Evolutionary conservation across 768 basidiomycete species (phyloP), one percentile per base, ranked within the genome.

Genomic region (Russula griseocarnosa): DNA sequence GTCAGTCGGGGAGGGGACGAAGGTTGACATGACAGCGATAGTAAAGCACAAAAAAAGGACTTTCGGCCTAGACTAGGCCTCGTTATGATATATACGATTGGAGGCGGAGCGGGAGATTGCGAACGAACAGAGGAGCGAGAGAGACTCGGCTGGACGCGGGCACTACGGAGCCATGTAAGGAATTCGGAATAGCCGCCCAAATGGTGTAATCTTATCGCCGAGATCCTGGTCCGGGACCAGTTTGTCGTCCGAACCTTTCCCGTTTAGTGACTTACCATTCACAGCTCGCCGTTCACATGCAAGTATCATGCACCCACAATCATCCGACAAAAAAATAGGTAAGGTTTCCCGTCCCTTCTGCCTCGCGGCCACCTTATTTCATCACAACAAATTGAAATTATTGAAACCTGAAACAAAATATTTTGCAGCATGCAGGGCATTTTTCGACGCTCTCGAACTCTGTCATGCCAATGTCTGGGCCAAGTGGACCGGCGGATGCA

Each of bases 231-330:
- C 50, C 50, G 50, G n/a, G n/a, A n/a, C n/a, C n/a, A n/a, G n/a
- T n/a, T n/a, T n/a, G 16, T 18, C n/a, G 16, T 36, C 38, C 38
- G 38, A 40, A 40, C 16, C 6, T 40, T 40, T 40, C 16, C 20
- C n/a, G 60, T 42, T 13, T 13, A 34, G 11, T 34, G 13, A 36
- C 36, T 36, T 14, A 36, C 36, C 0, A 13, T 14, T 34, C 11
- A 34, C 34, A 32, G 30, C 8, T 54, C 57, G 49, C 54, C 10
- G 62, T 58, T n/a, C 20, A 32, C 62, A n/a, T n/a, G n/a, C n/a
- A n/a, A n/a, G n/a, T n/a, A n/a, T n/a, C n/a, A 89, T 89, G 87
- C 87, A 89, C 71, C 81, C 86, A 52, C 88, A 88, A 70, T 73
- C 87, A 47, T 86, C 87, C 20, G 64, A 59, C 42, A 65, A 65